Base-by-base conservation (phyloP, 768 basidiomycete genomes). In the Daedaleopsis nitida region DNA sequence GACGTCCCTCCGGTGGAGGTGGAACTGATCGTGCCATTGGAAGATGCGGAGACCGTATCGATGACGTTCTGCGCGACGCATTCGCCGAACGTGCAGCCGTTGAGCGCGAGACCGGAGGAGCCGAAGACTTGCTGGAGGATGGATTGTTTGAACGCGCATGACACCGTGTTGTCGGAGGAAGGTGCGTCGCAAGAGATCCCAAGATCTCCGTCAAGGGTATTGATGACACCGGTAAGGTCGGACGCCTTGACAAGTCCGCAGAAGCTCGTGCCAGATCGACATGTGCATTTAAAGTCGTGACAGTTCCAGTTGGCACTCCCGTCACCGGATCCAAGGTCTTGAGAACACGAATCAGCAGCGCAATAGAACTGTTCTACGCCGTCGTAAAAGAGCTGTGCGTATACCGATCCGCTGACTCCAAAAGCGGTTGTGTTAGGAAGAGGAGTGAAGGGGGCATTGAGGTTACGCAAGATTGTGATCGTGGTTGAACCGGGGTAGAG, bases 331-430 rank as follows among this genome's bases (percentile, higher is more conserved):
- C 75, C 72, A 21, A 83, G 72, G 16, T 77, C 75, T 73, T 96
- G 94, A 0, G 71, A 74, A 76, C 96, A 97, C 7, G 80, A 77
- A 63, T 84, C 77, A 0, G 93, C 92, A 11, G 75, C 62, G 71
- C 96, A 98, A 72, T 83, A 91, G 76, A 98, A 98, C 69, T 97
- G 94, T 69, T 95, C 92, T 35, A 87, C 84, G 11, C 90, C 87
- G n/a, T 79, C 79, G 71, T 92, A 94, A 72, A 88, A 86, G 6
- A 94, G 76, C 64, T 92, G 89, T 0, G 87, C 87, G 60, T 81
- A 86, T n/a, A 82, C 72, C 9, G 81, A 77, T 12, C 83, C 80
- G 16, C 76, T 72, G 9, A 70, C 37, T 27, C 88, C 88, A 63
- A 86, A 86, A 8, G 84, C 79, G 6, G 86, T 86, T 5, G 78